Percentiles rank a stretch among this genome's conserved stretches.
phyloP scores from a whole-genome alignment of 805 yeast genomes.

The Lipomyces yamanashiensis region DNA sequence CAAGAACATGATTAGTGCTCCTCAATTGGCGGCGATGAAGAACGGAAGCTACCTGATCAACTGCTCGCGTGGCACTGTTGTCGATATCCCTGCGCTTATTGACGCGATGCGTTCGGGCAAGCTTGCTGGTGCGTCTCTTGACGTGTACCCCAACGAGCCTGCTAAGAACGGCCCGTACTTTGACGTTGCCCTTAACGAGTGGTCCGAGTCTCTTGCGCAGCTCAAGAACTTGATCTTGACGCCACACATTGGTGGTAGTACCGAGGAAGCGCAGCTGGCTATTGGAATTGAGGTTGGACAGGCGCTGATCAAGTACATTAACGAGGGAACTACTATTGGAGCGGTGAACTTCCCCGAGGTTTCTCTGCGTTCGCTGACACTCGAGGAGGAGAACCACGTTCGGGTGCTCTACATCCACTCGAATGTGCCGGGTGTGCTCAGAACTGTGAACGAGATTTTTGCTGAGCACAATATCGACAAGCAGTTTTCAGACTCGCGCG shows the following conservation, averaged over 20 bases:
- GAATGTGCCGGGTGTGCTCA: conserved; percentile 98
- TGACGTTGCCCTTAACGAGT: conserved; percentile 70
- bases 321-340: conserved; percentile 93
- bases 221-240: conserved; percentile 89
- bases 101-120: conserved; percentile 91
- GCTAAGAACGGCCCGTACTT: conserved; percentile 91
- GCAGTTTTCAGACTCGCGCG: conserved; percentile 96
- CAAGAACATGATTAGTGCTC: conserved; percentile 81
- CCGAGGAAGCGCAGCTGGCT: conserved; percentile 98
- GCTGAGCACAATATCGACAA: conserved; percentile 95
- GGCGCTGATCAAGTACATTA: conserved; percentile 85
- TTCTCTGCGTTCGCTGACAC: conserved; percentile 79
- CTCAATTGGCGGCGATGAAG: conserved; percentile 95
- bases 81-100: conserved; percentile 91
- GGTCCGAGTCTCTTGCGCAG: conserved; percentile 80
- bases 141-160: conserved; percentile 96
- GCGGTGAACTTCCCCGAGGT: conserved; percentile 99
- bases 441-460: conserved; percentile 93
- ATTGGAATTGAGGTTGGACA: conserved; percentile 94
- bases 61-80: conserved; percentile 97
- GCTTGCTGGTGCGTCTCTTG: conserved; percentile 95
- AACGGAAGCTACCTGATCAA: conserved; percentile 92
- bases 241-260: conserved; percentile 98
- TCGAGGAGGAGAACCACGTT: conserved; percentile 80
- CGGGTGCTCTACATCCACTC: conserved; percentile 96